These are phyloP conservation scores for Fusarium torreyae DNA, from an alignment of 2,329 filamentous ascomycete genomes.

Conservation along the genomic window DNA sequence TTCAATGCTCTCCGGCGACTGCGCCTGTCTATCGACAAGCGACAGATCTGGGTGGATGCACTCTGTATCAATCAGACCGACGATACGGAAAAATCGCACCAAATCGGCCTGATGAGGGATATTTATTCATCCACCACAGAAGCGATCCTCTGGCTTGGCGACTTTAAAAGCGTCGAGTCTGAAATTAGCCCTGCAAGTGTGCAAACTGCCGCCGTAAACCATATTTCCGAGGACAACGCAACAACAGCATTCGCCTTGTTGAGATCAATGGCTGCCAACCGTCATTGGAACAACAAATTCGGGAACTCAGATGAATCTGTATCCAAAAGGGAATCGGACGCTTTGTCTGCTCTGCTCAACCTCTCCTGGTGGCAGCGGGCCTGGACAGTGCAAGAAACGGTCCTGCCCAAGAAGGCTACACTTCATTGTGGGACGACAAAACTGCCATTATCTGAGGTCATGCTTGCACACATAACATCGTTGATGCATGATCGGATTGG, in stretches of 20 bases:
- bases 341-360: not conserved
- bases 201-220: not conserved
- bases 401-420: not conserved
- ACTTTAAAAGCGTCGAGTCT: not conserved
- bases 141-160: constrained; percentile 18
- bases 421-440: not conserved
- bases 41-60: not conserved
- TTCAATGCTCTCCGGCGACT: constrained; percentile 9
- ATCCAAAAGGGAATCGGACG: not conserved
- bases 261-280: not conserved
- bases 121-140: constrained; percentile 11
- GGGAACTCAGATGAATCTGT: not conserved
- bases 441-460: not conserved
- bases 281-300: not conserved
- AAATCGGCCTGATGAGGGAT: constrained; percentile 6
- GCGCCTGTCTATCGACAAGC: not conserved
- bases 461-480: not conserved
- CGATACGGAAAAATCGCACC: constrained; percentile 7
- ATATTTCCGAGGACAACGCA: not conserved
- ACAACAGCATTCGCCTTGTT: not conserved
- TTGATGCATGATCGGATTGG: not conserved
- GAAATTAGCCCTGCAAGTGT: not conserved
- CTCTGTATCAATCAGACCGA: constrained; percentile 22
- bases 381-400: constrained; percentile 7
- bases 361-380: constrained; percentile 3